Base-by-base conservation (phyloP, 495 filamentous ascomycete genomes). In the Hypoxylon cercidicola region DNA sequence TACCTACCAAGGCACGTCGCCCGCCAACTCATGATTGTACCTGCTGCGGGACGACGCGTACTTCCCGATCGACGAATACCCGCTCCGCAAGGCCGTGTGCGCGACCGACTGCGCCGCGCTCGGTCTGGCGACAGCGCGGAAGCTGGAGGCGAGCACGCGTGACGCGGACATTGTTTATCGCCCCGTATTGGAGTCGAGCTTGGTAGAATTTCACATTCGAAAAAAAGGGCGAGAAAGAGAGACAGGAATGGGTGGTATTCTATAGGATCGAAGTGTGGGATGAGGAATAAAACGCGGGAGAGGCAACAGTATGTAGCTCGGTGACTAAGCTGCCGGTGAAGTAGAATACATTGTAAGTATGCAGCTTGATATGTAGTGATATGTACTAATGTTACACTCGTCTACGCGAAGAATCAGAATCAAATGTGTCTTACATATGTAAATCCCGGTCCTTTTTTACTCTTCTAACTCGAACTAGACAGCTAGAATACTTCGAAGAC, bases 1-100 rank as follows among this genome's bases (percentile, higher is more conserved):
- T 1, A 53, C 71, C 71, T 48, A 73, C 71, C 71, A 73, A 19
- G 71, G 71, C 59, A 68, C 21, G 18, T 73, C 71, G 53, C 64
- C 66, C 41, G 71, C 32, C 47, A 66, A 69, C 37, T 68, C 58
- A 13, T 61, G 64, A 4, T 52, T 46, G 13, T 50, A 57, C 13
- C 57, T 61, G n/a, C 64, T 57, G 28, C 15, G 21, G 23, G n/a
- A n/a, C n/a, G n/a, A n/a, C n/a, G n/a, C n/a, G n/a, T n/a, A n/a
- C n/a, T 52, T 48, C 20, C 43, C 63, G 28, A 57, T 46, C 4
- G 56, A 50, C 5, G 62, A 28, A 19, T 73, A 71, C 5, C 32
- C 46, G 37, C 71, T 68, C 47, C 57, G 51, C 18, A 48, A 19
- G 21, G 7, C 16, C 25, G 55, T 48, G 41, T 47, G 55, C 13